Evolutionary conservation across 768 basidiomycete species (phyloP), one percentile per base, ranked within the genome.

Genomic region (Termitomyces sp.): DNA sequence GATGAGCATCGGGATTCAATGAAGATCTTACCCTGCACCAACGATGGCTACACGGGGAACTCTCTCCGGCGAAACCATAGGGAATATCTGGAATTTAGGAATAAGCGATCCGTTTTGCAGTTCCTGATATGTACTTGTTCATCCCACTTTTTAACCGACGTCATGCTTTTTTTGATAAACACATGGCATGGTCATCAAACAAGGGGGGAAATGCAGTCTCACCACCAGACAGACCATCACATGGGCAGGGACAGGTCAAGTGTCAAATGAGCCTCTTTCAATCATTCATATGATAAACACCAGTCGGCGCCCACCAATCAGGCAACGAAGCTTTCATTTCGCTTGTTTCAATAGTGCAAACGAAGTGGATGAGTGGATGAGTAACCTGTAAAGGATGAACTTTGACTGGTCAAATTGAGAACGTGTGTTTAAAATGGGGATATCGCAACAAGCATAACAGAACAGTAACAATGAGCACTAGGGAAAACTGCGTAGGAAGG

Each of bases 11-110:
- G 20, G 24, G 38, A 35, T 7, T 24, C 45, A 24, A 5, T 13
- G 3, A 33, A 33, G 11, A 13, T 65, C 72, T 58, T 64, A 82
- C 80, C 80, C 79, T 22, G 80, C 81, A 48, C 81, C 80, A 45
- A 82, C 72, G 52, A 83, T 78, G 41, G 74, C 74, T 41, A 83
- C 67, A 55, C 68, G 72, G 14, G 77, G 74, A 24, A 56, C 62
- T 28, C 63, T 59, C 35, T 67, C 58, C 26, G 65, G 11, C 26
- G 32, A 60, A 44, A 60, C 22, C 66, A 63, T 65, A 18, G 16
- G 9, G 32, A 9, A 8, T 2, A 18, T 20, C 30, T 48, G 16
- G 24, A 24, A 49, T 33, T 26, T 18, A 14, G 6, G 7, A 38
- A 26, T 24, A 40, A n/a, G 24, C 3, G 5, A 18, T 26, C 16